phyloP scores from a whole-genome alignment of 768 basidiomycete genomes.

The Filobasidium wieringae region DNA sequence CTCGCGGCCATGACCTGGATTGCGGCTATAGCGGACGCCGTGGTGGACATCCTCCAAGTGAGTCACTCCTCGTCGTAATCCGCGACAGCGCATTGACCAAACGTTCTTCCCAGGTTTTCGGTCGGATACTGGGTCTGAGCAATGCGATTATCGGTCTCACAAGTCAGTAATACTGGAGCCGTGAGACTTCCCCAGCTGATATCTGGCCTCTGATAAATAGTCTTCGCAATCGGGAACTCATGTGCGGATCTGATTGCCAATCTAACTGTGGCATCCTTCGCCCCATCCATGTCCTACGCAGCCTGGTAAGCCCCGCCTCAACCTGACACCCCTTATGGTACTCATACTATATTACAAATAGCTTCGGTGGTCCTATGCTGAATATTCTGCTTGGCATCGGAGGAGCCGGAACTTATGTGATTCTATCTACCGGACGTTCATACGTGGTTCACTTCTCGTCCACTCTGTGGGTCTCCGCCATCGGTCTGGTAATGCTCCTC shows the following conservation, averaged over 20 bases:
- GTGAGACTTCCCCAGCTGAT: not conserved
- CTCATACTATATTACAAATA: not conserved
- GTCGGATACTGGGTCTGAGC: slow-evolving; percentile 84
- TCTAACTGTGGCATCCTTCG: slow-evolving; percentile 68
- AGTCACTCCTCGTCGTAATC: slow-evolving; percentile 16
- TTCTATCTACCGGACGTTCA: slow-evolving; percentile 50
- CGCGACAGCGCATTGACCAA: not conserved
- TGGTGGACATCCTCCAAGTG: slow-evolving; percentile 79
- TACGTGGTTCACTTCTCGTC: slow-evolving; percentile 66
- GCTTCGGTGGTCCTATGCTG: slow-evolving; percentile 35
- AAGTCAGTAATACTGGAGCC: slow-evolving; percentile 30
- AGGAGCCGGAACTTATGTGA: slow-evolving; percentile 77
- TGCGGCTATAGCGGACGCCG: slow-evolving; percentile 94
- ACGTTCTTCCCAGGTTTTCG: slow-evolving; percentile 56
- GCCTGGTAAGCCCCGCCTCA: slow-evolving; percentile 24
- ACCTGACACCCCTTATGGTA: not conserved
- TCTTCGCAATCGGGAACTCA: slow-evolving; percentile 94
- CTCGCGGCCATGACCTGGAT: slow-evolving; percentile 88
- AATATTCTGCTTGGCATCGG: slow-evolving; percentile 58
- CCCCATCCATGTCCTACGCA: slow-evolving; percentile 38
- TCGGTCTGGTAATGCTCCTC: slow-evolving; percentile 69
- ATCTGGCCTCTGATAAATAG: slow-evolving; percentile 3
- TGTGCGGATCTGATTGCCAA: slow-evolving; percentile 95
- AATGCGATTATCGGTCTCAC: slow-evolving; percentile 96
- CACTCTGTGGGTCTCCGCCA: slow-evolving; percentile 69